Evolutionary conservation across 2,329 filamentous ascomycete species (phyloP), one percentile per base, ranked within the genome.

Genomic region (Rasamsonia emersonii): DNA sequence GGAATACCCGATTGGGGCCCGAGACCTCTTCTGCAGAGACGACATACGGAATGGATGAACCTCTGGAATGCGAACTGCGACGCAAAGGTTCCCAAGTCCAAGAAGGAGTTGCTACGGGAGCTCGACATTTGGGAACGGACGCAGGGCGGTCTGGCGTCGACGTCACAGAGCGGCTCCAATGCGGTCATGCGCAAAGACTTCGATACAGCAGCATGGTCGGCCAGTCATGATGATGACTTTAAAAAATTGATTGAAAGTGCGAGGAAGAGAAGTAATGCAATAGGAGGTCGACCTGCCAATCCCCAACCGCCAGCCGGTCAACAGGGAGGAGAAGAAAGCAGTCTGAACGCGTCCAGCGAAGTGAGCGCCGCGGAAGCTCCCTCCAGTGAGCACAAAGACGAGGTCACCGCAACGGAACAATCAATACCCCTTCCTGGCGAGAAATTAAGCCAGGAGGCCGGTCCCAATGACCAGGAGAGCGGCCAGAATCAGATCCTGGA

Each of bases 31-130:
- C 66, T 96, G 33, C 81, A 89, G 53, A 74, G 71, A 43, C 75
- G 93, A 11, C 88, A 96, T 50, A 84, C 75, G 15, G 91, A 98
- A 58, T 98, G 88, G 88, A 71, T 91, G 31, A 95, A 91, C 21
- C 63, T 98, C 11, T 95, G 86, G 82, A 98, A 98, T 56, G 84
- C 93, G 8, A 98, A 98, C 53, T 94, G 86, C 59, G 91, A 98
- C 57, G 82, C 88, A 2, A 73, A 73, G 20, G 65, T 67, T 2
- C 86, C 86, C 0, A 82, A 81, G 51, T 67, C 68, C 8, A 85
- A 83, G 41, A 51, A 62, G 5, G 79, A 91, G 36, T 58, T 98
- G 4, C 59, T 93, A 10, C 75, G 73, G 9, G 89, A 96, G 38
- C 58, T 98, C 9, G 82, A 89, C 14, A 60, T 74, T 1, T 96